A percentile compares a stretch with the other conserved stretches of the same genome.
These are phyloP conservation scores for Russula vinacea DNA, from an alignment of 768 basidiomycete species.

Conservation along the genomic window DNA sequence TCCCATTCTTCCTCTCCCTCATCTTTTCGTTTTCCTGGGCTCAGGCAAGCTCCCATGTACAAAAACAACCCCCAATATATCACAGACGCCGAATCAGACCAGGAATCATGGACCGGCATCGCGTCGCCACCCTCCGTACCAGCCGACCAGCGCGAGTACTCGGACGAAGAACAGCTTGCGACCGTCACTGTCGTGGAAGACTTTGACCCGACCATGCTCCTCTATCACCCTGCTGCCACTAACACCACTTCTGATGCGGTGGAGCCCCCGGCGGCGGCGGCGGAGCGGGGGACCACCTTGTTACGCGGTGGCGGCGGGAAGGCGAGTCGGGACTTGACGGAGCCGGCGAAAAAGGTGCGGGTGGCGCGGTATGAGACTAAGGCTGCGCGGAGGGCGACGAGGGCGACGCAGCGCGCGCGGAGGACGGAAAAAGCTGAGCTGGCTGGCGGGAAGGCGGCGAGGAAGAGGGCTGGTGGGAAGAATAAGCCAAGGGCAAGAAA, in stretches of 20 bases:
- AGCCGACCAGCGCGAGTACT: conserved; percentile 40
- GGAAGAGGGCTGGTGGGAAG: conserved; percentile 38
- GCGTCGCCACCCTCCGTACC: conserved; percentile 33
- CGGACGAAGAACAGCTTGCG: conserved; percentile 80
- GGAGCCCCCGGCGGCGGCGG: no score
- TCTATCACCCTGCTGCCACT: conserved; percentile 38
- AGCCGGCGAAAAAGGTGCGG: conserved; percentile 40
- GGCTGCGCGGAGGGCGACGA: conserved; percentile 58
- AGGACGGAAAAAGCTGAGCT: conserved; percentile 68
- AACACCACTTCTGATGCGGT: neutral
- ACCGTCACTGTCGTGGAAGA: conserved; percentile 92
- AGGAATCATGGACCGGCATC: conserved; percentile 47
- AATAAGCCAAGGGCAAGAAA: neutral
- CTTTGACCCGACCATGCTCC: conserved; percentile 69
- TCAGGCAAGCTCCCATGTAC: conserved; percentile 12
- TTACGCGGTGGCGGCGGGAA: conserved; percentile 28
- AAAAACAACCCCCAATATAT: neutral
- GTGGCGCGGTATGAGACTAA: conserved; percentile 77
- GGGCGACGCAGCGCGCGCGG: conserved; percentile 59
- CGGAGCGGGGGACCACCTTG: no score
- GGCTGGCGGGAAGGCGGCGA: conserved; percentile 60
- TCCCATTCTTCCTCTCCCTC: no score
- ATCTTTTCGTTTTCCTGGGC: neutral
- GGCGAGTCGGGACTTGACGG: conserved; percentile 11
- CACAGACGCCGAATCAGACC: conserved; percentile 39